Evolutionary conservation across 1,139 yeast genomes (phyloP).

Genomic region (Yamadazyma friedrichii): DNA sequence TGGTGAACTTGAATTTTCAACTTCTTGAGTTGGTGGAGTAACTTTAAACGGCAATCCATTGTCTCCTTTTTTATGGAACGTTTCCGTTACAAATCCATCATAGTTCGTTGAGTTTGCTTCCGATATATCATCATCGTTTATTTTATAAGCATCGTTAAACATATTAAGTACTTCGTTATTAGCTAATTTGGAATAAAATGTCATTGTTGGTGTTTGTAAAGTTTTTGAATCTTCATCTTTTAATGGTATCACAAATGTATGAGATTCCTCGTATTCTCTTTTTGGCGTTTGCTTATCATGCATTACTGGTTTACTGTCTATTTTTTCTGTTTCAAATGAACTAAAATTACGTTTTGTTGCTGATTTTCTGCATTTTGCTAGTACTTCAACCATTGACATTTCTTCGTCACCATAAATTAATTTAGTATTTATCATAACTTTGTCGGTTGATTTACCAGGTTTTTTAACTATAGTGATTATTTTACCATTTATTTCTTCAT

Average conservation of each 20-base stretch:
- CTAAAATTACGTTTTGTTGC: constrained; percentile 1
- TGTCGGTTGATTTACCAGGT: constrained; percentile 65
- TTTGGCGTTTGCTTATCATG: not conserved
- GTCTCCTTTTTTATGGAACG: constrained; percentile 24
- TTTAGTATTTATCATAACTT: constrained; percentile 59
- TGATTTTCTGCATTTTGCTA: constrained; percentile 25
- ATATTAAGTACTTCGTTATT: constrained; percentile 71
- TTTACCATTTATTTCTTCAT: constrained; percentile 9
- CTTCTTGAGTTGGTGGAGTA: constrained; percentile 34
- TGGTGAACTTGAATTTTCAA: constrained; percentile 41
- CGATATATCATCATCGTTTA: constrained; percentile 27
- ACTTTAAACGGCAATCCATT: constrained; percentile 7
- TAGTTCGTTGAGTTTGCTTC: constrained; percentile 33
- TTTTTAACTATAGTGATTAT: constrained; percentile 42
- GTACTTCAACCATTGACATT: constrained; percentile 60
- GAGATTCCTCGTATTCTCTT: constrained; percentile 12
- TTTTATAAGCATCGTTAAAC: constrained; percentile 64
- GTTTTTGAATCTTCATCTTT: constrained; percentile 24
- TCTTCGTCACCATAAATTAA: constrained; percentile 48
- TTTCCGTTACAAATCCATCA: constrained; percentile 56
- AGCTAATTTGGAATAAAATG: constrained; percentile 74
- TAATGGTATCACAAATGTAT: constrained; percentile 36
- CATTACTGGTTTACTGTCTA: not conserved
- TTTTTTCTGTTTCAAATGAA: not conserved
- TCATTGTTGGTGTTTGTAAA: constrained; percentile 71